phyloP scores from a whole-genome alignment of 192 early-diverging fungal genomes.

The Entophlyctis luteolus region DNA sequence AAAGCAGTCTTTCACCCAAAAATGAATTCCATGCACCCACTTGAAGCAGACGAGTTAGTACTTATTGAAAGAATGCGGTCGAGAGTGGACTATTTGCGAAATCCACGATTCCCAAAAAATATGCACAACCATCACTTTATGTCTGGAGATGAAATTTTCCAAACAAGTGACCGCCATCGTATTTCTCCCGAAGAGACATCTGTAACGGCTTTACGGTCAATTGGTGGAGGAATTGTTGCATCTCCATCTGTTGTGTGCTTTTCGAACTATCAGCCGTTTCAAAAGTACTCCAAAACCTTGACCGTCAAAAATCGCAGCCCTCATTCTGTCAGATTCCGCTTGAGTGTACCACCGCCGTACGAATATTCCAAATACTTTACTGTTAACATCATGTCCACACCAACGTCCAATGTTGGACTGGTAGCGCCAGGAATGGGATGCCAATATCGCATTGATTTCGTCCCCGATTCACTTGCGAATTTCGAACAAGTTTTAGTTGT shows the following conservation, averaged over 20 bases:
- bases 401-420: conserved; percentile 32
- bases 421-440: conserved; percentile 48
- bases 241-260: conserved; percentile 37
- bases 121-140: not conserved
- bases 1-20: not conserved
- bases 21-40: conserved; percentile 37
- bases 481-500: conserved; percentile 37
- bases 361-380: conserved; percentile 38
- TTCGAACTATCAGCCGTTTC: conserved; percentile 41
- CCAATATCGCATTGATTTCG: conserved; percentile 39
- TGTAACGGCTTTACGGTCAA: not conserved
- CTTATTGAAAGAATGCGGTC: conserved; percentile 24
- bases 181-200: not conserved
- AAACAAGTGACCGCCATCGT: not conserved
- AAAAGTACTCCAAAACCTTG: conserved; percentile 41
- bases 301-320: conserved; percentile 42
- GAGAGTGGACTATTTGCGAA: conserved; percentile 29
- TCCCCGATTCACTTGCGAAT: conserved; percentile 40
- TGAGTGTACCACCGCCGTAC: conserved; percentile 36
- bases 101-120: conserved; percentile 32
- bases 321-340: conserved; percentile 36
- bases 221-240: conserved; percentile 34
- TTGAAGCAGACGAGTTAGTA: conserved; percentile 24
- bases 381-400: conserved; percentile 28
- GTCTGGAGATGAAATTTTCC: conserved; percentile 7